Percentiles rank a stretch among this genome's conserved stretches.
phyloP scores from a whole-genome alignment of 345 rosid genomes.

The Aquilaria sinensis region DNA sequence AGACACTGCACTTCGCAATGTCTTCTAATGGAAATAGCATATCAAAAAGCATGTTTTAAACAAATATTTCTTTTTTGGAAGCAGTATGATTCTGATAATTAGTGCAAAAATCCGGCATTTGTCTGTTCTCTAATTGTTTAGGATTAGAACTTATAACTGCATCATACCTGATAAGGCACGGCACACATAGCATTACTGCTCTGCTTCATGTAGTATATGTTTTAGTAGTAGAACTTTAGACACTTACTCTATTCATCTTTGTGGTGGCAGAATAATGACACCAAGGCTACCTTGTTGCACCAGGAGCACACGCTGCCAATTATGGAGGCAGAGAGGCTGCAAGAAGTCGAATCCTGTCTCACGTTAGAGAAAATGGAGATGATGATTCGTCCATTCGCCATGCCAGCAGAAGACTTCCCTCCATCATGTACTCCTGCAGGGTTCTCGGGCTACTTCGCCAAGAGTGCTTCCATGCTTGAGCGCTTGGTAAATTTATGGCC shows the following conservation, averaged over 20 bases:
- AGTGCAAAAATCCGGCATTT: no score
- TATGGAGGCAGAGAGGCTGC: conserved; percentile 98
- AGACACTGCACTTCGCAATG: no score
- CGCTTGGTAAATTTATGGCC: conserved; percentile 80
- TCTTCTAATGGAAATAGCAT: no score
- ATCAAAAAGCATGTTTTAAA: no score
- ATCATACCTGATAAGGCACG: no score
- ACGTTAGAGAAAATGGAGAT: conserved; percentile 90
- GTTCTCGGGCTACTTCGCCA: conserved; percentile 90
- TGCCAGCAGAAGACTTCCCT: conserved; percentile 99
- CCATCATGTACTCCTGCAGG: conserved; percentile 83
- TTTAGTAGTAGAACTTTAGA: no score
- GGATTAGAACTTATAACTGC: no score
- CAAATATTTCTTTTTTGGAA: no score
- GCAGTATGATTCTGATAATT: no score
- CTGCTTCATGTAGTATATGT: no score
- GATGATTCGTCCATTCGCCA: conserved; percentile 90
- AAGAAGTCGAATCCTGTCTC: conserved; percentile 77
- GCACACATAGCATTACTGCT: no score
- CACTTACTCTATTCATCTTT: background rate
- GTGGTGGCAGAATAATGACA: conserved; percentile 42
- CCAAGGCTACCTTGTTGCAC: conserved; percentile 63
- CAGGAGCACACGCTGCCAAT: conserved; percentile 96
- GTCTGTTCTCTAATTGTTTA: no score
- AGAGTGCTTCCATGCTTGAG: conserved; percentile 88